A percentile compares a stretch with the other conserved stretches of the same genome.
Conservation (phyloP, 192 early-diverging fungal species). For the Linnemannia exigua region DNA sequence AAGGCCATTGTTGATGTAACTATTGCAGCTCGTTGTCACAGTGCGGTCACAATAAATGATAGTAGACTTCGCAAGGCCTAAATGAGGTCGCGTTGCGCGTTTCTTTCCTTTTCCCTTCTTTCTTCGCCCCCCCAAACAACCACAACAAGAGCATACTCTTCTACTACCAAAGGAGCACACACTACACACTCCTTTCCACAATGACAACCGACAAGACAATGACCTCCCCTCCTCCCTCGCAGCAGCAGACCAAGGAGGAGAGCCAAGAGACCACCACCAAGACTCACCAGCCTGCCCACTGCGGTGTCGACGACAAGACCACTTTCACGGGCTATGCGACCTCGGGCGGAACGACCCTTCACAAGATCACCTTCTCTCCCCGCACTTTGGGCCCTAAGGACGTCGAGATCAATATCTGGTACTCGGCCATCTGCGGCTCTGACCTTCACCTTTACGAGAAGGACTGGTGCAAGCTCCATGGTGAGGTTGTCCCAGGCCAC, state of each 20-base stretch:
- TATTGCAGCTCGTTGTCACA: too few species aligned
- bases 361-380: slow-evolving; percentile 42
- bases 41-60: too few species aligned
- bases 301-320: not conserved
- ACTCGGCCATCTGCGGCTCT: slow-evolving; percentile 83
- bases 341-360: slow-evolving; percentile 1
- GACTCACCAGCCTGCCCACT: not conserved
- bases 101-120: not conserved
- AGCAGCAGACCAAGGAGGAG: not conserved
- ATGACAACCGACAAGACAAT: not conserved
- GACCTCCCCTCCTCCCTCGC: not conserved
- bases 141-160: not conserved
- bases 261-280: not conserved
- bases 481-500: slow-evolving; percentile 66
- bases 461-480: slow-evolving; percentile 66
- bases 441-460: slow-evolving; percentile 80
- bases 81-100: not conserved
- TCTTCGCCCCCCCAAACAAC: not conserved
- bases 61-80: too few species aligned
- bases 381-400: slow-evolving; percentile 58
- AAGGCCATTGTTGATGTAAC: too few species aligned
- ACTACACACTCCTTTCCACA: not conserved
- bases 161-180: not conserved
- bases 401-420: slow-evolving; percentile 62
- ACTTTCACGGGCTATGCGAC: slow-evolving; percentile 24